Conservation (phyloP, 1,284 basidiomycete species). For the Tetrapyrgos nigripes region DNA sequence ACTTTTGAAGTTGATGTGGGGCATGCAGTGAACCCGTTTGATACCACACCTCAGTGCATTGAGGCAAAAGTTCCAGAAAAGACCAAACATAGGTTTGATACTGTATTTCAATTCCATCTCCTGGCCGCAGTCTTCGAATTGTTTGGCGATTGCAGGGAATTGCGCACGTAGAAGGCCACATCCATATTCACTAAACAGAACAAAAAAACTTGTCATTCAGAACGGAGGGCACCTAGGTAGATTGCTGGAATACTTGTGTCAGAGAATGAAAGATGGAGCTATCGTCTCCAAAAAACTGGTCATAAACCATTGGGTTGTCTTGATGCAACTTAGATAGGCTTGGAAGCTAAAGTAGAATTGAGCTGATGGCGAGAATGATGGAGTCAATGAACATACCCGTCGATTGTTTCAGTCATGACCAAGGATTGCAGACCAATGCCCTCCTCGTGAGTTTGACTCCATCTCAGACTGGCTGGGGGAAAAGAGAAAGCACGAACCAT, state of each 20-base stretch:
- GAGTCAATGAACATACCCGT: background rate
- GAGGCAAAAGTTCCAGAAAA: constrained; percentile 28
- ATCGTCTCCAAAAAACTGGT: background rate
- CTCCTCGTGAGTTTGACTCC: background rate
- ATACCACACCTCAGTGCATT: background rate
- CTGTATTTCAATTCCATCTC: constrained; percentile 6
- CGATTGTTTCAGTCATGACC: constrained; percentile 13
- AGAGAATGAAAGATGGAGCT: background rate
- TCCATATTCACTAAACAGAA: background rate
- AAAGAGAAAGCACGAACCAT: no score
- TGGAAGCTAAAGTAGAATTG: background rate
- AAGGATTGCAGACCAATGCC: constrained; percentile 11
- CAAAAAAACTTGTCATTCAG: background rate
- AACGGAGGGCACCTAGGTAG: no score
- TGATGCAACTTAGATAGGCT: background rate
- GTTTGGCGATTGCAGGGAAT: constrained; percentile 11
- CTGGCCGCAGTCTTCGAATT: background rate
- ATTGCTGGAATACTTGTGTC: background rate
- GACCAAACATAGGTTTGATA: constrained; percentile 31
- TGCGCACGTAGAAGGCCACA: background rate
- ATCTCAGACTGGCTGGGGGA: no score
- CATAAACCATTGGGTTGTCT: background rate
- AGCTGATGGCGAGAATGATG: background rate
- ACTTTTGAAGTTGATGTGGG: constrained; percentile 33
- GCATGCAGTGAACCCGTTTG: background rate